These are phyloP conservation scores for Taxawa tesnikishii DNA, from an alignment of 2,329 filamentous ascomycete species.

Conservation along the genomic window DNA sequence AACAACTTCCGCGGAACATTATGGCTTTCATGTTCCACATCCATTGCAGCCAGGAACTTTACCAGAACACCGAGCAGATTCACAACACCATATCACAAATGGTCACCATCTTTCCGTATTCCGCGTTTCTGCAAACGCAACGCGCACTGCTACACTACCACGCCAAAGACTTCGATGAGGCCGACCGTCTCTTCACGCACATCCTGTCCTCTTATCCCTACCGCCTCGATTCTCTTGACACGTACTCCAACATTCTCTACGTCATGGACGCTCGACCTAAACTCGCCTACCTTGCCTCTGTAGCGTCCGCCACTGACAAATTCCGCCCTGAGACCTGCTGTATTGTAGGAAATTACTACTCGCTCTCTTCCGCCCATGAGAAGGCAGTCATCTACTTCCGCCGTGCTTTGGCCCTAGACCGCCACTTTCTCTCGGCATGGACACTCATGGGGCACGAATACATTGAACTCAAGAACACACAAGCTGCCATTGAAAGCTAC, in stretches of 20 bases:
- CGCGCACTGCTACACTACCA: slow-evolving; percentile 83
- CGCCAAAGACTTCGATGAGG: slow-evolving; percentile 61
- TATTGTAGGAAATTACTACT: slow-evolving; percentile 96
- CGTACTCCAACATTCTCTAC: slow-evolving; percentile 96
- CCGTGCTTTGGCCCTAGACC: slow-evolving; percentile 77
- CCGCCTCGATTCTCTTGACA: slow-evolving; percentile 79
- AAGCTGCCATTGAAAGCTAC: slow-evolving; percentile 95
- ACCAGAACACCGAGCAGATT: slow-evolving; percentile 67
- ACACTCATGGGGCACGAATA: slow-evolving; percentile 99
- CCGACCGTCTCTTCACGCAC: slow-evolving; percentile 52
- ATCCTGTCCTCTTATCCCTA: slow-evolving; percentile 55
- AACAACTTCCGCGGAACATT: slow-evolving; percentile 74
- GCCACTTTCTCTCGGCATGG: slow-evolving; percentile 88
- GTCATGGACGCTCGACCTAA: slow-evolving; percentile 82
- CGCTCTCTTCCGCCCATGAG: slow-evolving; percentile 84
- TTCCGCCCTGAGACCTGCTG: slow-evolving; percentile 96
- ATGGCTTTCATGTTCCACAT: slow-evolving; percentile 91
- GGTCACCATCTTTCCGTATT: slow-evolving; percentile 71
- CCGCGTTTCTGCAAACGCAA: slow-evolving; percentile 82
- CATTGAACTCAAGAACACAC: slow-evolving; percentile 95
- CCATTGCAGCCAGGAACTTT: slow-evolving; percentile 81
- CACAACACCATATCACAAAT: slow-evolving; percentile 67
- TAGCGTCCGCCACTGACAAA: slow-evolving; percentile 84
- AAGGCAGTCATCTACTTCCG: slow-evolving; percentile 98
- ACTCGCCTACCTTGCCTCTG: slow-evolving; percentile 80